These are phyloP conservation scores for Cladophialophora exuberans DNA, from an alignment of 2,329 filamentous ascomycete genomes.

Conservation along the genomic window DNA sequence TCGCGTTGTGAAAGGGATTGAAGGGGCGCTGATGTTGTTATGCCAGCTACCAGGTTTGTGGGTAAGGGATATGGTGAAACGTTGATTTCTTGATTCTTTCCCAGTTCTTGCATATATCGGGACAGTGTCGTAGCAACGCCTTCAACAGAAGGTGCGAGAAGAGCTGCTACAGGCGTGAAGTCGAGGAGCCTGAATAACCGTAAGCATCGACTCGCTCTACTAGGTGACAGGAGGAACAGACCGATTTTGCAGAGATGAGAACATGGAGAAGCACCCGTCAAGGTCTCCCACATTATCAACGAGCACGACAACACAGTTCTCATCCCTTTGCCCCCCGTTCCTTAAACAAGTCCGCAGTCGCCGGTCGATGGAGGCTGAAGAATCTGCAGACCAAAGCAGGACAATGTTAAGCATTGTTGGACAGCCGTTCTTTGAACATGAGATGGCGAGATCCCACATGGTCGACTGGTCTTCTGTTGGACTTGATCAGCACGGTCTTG, in stretches of 20 bases:
- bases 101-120: conserved; percentile 11
- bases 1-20: conserved; percentile 36
- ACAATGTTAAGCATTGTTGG: conserved; percentile 13
- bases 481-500: conserved; percentile 11
- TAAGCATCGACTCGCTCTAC: not conserved
- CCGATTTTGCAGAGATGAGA: conserved; percentile 9
- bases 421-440: conserved; percentile 3
- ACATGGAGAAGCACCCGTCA: not conserved
- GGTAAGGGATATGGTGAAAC: not conserved
- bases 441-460: conserved; percentile 11
- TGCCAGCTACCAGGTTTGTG: conserved; percentile 26
- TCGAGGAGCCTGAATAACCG: conserved; percentile 8
- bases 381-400: conserved; percentile 19
- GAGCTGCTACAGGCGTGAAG: not conserved
- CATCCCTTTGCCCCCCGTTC: not conserved
- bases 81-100: not conserved
- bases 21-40: conserved; percentile 26
- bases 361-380: not conserved
- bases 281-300: not conserved
- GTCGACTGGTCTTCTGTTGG: conserved; percentile 4
- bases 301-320: conserved; percentile 9
- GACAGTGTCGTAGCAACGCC: conserved; percentile 13
- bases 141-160: conserved; percentile 9
- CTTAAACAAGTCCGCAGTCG: not conserved
- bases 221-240: not conserved